Conservation (phyloP, 1,284 basidiomycete genomes). For the Ustilago loliicola region DNA sequence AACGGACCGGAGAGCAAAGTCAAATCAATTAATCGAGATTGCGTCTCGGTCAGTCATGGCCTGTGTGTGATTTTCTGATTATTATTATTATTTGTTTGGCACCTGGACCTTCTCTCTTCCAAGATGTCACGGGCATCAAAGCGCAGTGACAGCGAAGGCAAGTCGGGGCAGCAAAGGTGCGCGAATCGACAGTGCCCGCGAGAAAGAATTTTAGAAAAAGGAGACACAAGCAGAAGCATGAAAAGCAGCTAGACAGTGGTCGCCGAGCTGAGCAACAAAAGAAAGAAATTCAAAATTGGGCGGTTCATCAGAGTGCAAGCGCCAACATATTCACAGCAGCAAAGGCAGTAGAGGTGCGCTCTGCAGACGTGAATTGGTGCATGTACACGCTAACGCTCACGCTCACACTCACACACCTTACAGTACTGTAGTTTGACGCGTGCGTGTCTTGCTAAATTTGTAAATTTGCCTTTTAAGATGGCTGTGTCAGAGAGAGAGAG, state of each 20-base stretch:
- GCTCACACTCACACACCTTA: not conserved
- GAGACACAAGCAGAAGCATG: no score
- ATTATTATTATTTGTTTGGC: not conserved
- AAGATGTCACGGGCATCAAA: no score
- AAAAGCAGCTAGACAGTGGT: not conserved
- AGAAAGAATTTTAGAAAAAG: not conserved
- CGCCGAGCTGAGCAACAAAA: not conserved
- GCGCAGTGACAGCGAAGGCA: no score
- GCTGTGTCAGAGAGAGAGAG: not conserved
- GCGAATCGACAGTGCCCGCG: not conserved
- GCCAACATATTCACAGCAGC: no score
- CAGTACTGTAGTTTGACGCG: not conserved
- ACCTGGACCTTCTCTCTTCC: no score
- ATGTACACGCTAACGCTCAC: no score
- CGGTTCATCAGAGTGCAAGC: not conserved
- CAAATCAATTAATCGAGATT: not conserved
- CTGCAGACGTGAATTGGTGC: not conserved
- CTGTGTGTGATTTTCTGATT: not conserved
- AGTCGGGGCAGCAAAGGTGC: not conserved
- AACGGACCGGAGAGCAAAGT: constrained; percentile 6
- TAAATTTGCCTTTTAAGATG: not conserved
- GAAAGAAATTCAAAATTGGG: not conserved
- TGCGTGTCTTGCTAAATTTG: not conserved
- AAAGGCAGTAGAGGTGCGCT: no score
- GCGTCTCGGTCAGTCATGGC: not conserved